phyloP scores from a whole-genome alignment of 257 asterid genomes.

The Scutellaria galericulata region DNA sequence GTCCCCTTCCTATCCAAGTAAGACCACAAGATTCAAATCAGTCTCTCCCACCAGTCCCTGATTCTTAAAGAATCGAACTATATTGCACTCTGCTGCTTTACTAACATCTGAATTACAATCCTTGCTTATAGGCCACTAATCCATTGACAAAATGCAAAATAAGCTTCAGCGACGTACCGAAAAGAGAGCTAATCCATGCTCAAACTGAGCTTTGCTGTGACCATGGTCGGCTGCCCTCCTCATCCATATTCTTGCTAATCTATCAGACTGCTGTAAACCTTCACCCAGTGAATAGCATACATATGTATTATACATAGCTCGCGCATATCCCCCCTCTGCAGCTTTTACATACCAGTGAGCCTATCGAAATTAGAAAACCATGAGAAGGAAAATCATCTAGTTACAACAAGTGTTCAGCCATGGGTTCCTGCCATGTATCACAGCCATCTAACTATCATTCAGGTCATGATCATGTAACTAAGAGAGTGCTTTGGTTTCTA shows the following conservation, averaged over 20 bases:
- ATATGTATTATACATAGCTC: constrained; percentile 86
- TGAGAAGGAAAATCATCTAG: not conserved
- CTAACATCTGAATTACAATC: not conserved
- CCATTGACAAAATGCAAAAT: not conserved
- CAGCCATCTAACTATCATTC: not conserved
- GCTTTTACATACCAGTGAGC: constrained; percentile 75
- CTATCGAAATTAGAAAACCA: constrained; percentile 43
- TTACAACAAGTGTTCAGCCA: not conserved
- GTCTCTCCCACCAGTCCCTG: constrained; percentile 17
- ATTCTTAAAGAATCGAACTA: constrained; percentile 2
- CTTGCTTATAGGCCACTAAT: not conserved
- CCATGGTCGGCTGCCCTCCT: constrained; percentile 81
- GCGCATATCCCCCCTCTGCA: constrained; percentile 82
- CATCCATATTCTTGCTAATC: constrained; percentile 79
- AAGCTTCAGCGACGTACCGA: constrained; percentile 48
- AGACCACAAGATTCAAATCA: constrained; percentile 26
- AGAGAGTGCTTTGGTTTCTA: not conserved
- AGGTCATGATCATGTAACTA: not conserved
- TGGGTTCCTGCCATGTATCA: not conserved
- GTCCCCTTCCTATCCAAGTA: constrained; percentile 68
- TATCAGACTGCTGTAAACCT: constrained; percentile 58
- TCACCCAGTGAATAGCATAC: constrained; percentile 71
- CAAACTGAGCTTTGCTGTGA: constrained; percentile 79
- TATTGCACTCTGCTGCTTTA: constrained; percentile 19
- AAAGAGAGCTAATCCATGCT: constrained; percentile 70